Evolutionary conservation across 495 filamentous ascomycete genomes (phyloP).

Genomic region (Aeminium ludgeri): DNA sequence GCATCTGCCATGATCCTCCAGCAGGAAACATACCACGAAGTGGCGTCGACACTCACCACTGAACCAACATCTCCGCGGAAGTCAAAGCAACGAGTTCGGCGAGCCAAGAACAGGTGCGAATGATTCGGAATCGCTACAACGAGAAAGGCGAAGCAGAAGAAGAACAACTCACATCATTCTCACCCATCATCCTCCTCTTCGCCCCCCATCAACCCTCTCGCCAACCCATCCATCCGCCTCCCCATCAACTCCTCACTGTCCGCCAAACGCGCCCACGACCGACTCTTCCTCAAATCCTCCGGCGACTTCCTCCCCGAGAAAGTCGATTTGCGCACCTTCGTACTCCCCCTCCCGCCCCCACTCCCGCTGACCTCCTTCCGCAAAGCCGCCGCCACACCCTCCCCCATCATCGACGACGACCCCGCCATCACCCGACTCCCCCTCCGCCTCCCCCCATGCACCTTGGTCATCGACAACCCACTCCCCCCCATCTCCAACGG

Average conservation of each 20-base stretch:
- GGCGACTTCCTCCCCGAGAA: conserved; percentile 24
- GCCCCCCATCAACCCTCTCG: conserved; percentile 56
- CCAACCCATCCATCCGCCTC: conserved; percentile 69
- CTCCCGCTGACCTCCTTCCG: too few relatives aligned
- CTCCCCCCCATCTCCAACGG: conserved; percentile 71
- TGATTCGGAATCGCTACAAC: too few relatives aligned
- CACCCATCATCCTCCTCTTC: too few relatives aligned
- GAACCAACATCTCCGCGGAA: too few relatives aligned
- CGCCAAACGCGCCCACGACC: conserved; percentile 33
- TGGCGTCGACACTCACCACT: too few relatives aligned
- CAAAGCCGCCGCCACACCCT: conserved; percentile 2
- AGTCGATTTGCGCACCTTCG: conserved; percentile 15
- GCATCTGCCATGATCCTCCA: too few relatives aligned
- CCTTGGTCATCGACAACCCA: conserved; percentile 5
- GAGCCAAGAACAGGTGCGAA: too few relatives aligned
- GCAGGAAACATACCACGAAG: too few relatives aligned
- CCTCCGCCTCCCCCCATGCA: not conserved
- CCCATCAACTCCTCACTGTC: conserved; percentile 70
- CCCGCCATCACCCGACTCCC: not conserved
- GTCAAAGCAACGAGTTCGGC: too few relatives aligned
- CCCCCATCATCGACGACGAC: not conserved
- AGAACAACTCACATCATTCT: too few relatives aligned
- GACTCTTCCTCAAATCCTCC: conserved; percentile 28
- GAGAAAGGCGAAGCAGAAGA: too few relatives aligned
- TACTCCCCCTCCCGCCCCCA: conserved; percentile 15